Base-by-base conservation (phyloP, 805 yeast species). In the Saccharomycopsis vini region DNA sequence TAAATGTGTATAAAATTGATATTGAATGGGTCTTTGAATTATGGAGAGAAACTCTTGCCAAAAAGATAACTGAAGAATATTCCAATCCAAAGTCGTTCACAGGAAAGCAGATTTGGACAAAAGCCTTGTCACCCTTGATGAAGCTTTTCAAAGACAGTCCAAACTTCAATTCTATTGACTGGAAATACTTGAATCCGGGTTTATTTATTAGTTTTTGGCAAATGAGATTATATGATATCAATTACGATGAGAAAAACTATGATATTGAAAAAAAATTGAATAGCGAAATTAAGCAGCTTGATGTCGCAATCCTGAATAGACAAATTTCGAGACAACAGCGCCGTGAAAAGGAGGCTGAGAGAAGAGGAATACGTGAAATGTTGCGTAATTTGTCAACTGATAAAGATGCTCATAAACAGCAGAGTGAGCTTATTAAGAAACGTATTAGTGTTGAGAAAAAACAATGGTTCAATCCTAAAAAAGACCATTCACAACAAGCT, bases 151-250 rank as follows among this genome's bases (percentile, higher is more conserved):
- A 50, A 5, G 49, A 44, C 1, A 43, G 54, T 2, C 33, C 41
- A 2, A 15, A n/a, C 3, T 54, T 50, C 36, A 33, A 44, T 3
- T 57, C 52, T 21, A 44, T 56, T 23, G 56, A 61, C 29, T 60
- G 61, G 41, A 28, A 47, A 22, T 16, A 59, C n/a, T 40, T 78
- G 2, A 53, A 65, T 2, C 56, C 60, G 12, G 67, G 64, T 0
- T 62, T 86, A 23, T 84, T 71, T 54, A 62, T 66, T 2, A 63
- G 72, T 1, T 89, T 88, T 53, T 89, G 95, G 96, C 75, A 68
- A 49, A 63, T 82, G 28, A 71, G 81, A 0, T 61, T 86, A 5
- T 79, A 81, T 55, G 95, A 88, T 54, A 73, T 88, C 26, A 72
- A 73, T 47, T 80, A 62, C 55, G 70, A 75, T 2, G 62, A 62